A percentile compares a stretch with the other conserved stretches of the same genome.
These are phyloP conservation scores for Metarhizium guizhouense DNA, from an alignment of 2,329 filamentous ascomycete genomes.

Conservation along the genomic window DNA sequence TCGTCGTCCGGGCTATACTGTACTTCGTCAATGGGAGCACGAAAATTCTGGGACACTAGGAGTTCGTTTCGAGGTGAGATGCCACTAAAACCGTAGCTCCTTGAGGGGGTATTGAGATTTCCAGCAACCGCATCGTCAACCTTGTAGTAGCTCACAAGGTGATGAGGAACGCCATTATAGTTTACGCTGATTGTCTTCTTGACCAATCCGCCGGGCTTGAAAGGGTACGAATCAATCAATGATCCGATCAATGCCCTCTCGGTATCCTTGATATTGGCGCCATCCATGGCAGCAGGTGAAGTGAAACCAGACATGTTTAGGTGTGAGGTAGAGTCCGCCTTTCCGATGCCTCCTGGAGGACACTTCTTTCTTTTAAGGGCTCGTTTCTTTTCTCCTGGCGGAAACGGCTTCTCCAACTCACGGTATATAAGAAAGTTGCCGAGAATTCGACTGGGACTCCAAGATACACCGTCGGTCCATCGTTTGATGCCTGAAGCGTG, in stretches of 20 bases:
- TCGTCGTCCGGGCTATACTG: slow-evolving; percentile 24
- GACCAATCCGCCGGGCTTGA: slow-evolving; percentile 72
- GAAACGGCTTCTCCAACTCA: slow-evolving; percentile 69
- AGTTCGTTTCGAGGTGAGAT: slow-evolving; percentile 50
- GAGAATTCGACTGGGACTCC: slow-evolving; percentile 81
- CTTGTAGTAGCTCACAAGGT: slow-evolving; percentile 83
- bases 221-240: slow-evolving; percentile 80
- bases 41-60: slow-evolving; percentile 55
- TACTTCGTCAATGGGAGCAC: slow-evolving; percentile 53
- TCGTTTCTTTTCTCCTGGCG: slow-evolving; percentile 76
- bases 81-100: slow-evolving; percentile 27
- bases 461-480: slow-evolving; percentile 87
- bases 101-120: slow-evolving; percentile 48
- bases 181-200: slow-evolving; percentile 90
- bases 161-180: slow-evolving; percentile 66
- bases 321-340: slow-evolving; percentile 19
- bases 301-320: slow-evolving; percentile 8
- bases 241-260: slow-evolving; percentile 59
- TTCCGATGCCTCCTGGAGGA: slow-evolving; percentile 24
- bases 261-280: slow-evolving; percentile 16
- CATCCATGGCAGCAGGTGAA: slow-evolving; percentile 2
- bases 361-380: slow-evolving; percentile 62
- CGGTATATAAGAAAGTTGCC: slow-evolving; percentile 82
- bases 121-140: slow-evolving; percentile 65
- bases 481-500: slow-evolving; percentile 84